phyloP scores from a whole-genome alignment of 2,329 filamentous ascomycete species.

The Alternaria sp. region DNA sequence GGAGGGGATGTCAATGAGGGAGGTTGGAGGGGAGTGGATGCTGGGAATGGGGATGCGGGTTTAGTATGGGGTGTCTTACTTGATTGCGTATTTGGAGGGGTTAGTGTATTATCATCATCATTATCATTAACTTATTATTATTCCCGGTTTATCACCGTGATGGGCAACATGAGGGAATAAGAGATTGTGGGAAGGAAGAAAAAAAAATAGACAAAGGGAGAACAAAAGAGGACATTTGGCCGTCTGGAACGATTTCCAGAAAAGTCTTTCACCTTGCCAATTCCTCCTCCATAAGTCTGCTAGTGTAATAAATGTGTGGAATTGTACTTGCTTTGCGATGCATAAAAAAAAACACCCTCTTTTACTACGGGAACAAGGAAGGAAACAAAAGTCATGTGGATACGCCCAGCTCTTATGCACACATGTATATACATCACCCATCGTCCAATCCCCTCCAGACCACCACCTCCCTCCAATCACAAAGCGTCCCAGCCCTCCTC shows the following conservation, averaged over 20 bases:
- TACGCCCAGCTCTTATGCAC: constrained; percentile 2
- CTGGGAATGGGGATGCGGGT: too few relatives aligned
- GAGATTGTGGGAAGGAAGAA: too few relatives aligned
- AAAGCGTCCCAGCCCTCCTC: constrained; percentile 50
- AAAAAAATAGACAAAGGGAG: background rate
- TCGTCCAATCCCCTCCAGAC: background rate
- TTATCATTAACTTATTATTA: too few relatives aligned
- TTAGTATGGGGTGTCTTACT: too few relatives aligned
- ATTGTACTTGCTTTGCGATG: background rate
- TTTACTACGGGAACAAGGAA: background rate
- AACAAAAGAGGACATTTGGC: background rate
- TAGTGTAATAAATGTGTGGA: background rate
- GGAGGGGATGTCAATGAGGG: too few relatives aligned
- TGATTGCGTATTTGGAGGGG: too few relatives aligned
- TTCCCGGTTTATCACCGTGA: too few relatives aligned
- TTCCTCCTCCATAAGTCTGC: background rate
- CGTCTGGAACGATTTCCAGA: background rate
- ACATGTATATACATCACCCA: background rate
- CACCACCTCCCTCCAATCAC: constrained; percentile 4
- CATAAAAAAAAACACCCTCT: background rate
- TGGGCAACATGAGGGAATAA: too few relatives aligned
- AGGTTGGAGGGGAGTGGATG: too few relatives aligned
- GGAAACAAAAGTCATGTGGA: background rate
- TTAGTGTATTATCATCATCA: too few relatives aligned
- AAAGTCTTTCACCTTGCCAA: background rate